These are phyloP conservation scores for Neospermospora avenae DNA, from an alignment of 2,329 filamentous ascomycete genomes.

Conservation along the genomic window DNA sequence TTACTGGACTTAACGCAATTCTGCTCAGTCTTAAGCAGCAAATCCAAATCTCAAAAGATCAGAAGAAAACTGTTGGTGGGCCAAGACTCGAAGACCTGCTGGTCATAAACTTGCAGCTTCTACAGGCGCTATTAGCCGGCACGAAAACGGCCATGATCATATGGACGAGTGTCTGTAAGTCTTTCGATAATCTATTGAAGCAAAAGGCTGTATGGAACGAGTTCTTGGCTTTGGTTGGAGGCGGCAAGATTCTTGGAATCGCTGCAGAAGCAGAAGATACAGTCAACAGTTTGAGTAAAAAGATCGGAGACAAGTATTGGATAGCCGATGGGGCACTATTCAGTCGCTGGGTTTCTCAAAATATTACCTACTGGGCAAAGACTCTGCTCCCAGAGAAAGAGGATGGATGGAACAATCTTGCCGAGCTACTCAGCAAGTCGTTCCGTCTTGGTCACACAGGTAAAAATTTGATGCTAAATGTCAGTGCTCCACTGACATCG, in stretches of 20 bases:
- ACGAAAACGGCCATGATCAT: conserved; percentile 42
- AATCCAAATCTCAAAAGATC: conserved; percentile 47
- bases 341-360: conserved; percentile 33
- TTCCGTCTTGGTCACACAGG: conserved; percentile 34
- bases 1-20: conserved; percentile 75
- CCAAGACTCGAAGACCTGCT: conserved; percentile 36
- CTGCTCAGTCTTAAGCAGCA: conserved; percentile 65
- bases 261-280: conserved; percentile 51
- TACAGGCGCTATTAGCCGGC: conserved; percentile 42
- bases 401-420: conserved; percentile 28
- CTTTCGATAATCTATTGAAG: conserved; percentile 38
- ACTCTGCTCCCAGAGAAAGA: conserved; percentile 19
- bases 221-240: conserved; percentile 53
- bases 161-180: conserved; percentile 41
- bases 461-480: conserved; percentile 10
- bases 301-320: conserved; percentile 30
- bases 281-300: conserved; percentile 33
- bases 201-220: conserved; percentile 61
- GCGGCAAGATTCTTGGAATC: conserved; percentile 56
- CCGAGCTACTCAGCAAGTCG: conserved; percentile 31
- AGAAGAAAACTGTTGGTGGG: conserved; percentile 29
- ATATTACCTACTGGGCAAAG: conserved; percentile 30
- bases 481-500: conserved; percentile 10
- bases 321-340: conserved; percentile 32
- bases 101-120: conserved; percentile 41